A percentile compares a stretch with the other conserved stretches of the same genome.
Evolutionary conservation across 202 grass and related monocot species (phyloP).

Genomic region (Setaria italica): DNA sequence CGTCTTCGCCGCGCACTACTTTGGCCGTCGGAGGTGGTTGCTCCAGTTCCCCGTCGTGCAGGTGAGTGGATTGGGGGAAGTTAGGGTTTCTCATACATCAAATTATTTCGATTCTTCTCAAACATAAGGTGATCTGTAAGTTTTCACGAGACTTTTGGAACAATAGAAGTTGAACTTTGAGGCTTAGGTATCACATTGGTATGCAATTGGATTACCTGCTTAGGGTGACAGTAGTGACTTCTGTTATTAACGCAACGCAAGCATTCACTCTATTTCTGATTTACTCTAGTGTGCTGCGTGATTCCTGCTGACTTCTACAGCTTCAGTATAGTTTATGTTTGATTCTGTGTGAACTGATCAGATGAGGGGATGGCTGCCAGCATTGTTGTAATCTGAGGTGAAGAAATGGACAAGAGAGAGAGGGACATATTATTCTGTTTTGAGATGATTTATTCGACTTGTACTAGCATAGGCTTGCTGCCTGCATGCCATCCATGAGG

Average conservation of each 20-base stretch:
- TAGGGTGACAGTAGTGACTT: not conserved
- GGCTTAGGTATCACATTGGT: not conserved
- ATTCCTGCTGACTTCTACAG: not conserved
- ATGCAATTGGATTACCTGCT: constrained; percentile 20
- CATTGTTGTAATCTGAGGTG: not conserved
- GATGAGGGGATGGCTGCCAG: not conserved
- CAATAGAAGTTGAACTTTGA: constrained; percentile 1
- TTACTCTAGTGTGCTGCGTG: constrained; percentile 6
- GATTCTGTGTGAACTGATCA: not conserved
- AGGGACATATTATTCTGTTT: not conserved
- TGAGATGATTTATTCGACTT: constrained; percentile 11
- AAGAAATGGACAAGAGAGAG: not conserved
- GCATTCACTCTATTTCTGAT: not conserved
- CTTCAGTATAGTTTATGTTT: not conserved
- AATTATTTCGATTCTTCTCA: constrained; percentile 25
- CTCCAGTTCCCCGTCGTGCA: constrained; percentile 89
- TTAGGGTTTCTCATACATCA: constrained; percentile 23
- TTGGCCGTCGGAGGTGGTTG: constrained; percentile 80
- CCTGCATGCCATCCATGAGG: not conserved
- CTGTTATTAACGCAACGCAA: not conserved
- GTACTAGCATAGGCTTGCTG: not conserved
- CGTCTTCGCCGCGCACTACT: constrained; percentile 74
- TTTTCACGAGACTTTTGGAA: not conserved
- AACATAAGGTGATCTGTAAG: not conserved
- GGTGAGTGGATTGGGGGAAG: constrained; percentile 53